Conservation (phyloP, 2,329 filamentous ascomycete genomes). For the Alternaria arborescens region DNA sequence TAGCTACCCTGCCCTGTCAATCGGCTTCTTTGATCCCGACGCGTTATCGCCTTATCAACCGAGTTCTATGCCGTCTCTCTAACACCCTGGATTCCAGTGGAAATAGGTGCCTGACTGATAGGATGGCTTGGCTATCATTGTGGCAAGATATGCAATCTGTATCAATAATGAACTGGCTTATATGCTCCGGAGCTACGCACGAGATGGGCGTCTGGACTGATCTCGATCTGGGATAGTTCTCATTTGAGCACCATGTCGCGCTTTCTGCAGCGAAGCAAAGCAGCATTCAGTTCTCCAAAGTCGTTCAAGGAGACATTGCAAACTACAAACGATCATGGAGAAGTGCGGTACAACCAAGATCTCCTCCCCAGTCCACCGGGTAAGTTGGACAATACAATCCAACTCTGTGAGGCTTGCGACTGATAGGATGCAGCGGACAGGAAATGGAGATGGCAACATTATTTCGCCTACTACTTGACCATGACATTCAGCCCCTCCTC, state of each 20-base stretch:
- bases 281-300: slow-evolving; percentile 42
- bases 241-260: slow-evolving; percentile 7
- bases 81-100: background rate
- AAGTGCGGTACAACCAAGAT: slow-evolving; percentile 27
- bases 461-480: slow-evolving; percentile 32
- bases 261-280: slow-evolving; percentile 25
- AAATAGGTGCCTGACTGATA: background rate
- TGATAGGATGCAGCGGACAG: slow-evolving; percentile 20
- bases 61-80: background rate
- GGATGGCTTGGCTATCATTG: background rate
- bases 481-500: slow-evolving; percentile 28
- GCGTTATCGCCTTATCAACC: slow-evolving; percentile 5
- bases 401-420: background rate
- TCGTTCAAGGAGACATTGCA: slow-evolving; percentile 15
- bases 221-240: background rate
- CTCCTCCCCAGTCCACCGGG: slow-evolving; percentile 27
- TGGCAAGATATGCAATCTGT: background rate
- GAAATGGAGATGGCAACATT: slow-evolving; percentile 32
- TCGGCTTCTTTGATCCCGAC: slow-evolving; percentile 14
- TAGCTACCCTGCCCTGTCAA: background rate
- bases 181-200: background rate
- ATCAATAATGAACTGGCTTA: background rate
- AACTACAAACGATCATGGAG: slow-evolving; percentile 13
- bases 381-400: background rate
- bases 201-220: background rate